These are phyloP conservation scores for Daldinia sp. DNA, from an alignment of 2,329 filamentous ascomycete genomes.

Conservation along the genomic window DNA sequence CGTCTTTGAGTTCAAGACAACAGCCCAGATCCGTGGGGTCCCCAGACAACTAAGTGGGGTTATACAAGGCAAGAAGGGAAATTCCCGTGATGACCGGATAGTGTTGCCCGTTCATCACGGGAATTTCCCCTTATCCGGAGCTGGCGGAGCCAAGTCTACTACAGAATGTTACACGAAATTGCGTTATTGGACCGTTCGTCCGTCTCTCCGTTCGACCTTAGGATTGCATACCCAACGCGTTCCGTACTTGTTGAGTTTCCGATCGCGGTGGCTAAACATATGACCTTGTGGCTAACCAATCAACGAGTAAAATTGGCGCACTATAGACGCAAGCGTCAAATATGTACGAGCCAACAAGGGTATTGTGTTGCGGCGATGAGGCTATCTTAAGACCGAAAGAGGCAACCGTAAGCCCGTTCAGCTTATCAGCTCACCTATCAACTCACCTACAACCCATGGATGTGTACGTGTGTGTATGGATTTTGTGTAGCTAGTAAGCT, in stretches of 20 bases:
- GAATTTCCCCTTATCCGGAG: slow-evolving; percentile 10
- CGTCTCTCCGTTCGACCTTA: slow-evolving; percentile 17
- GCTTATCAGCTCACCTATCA: slow-evolving; percentile 2
- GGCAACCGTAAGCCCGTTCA: slow-evolving; percentile 18
- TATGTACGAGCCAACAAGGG: slow-evolving; percentile 22
- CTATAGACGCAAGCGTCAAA: slow-evolving; percentile 8
- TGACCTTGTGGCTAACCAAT: slow-evolving; percentile 14
- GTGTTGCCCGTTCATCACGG: background rate
- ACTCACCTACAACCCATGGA: background rate
- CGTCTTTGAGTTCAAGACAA: background rate
- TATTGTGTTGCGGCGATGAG: background rate
- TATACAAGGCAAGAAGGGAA: background rate
- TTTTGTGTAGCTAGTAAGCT: background rate
- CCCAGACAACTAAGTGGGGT: background rate
- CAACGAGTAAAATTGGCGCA: slow-evolving; percentile 7
- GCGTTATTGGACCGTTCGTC: slow-evolving; percentile 29
- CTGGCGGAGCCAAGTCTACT: slow-evolving; percentile 12
- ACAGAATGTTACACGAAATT: slow-evolving; percentile 25
- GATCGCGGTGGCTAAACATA: slow-evolving; percentile 16
- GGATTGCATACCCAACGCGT: slow-evolving; percentile 17
- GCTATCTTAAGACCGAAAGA: slow-evolving; percentile 31
- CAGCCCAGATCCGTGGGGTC: background rate
- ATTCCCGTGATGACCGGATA: background rate
- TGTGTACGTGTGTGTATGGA: too few relatives aligned
- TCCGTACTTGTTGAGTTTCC: slow-evolving; percentile 22